Conservation (phyloP, 768 basidiomycete species). For the Lanmaoa rubissima region DNA sequence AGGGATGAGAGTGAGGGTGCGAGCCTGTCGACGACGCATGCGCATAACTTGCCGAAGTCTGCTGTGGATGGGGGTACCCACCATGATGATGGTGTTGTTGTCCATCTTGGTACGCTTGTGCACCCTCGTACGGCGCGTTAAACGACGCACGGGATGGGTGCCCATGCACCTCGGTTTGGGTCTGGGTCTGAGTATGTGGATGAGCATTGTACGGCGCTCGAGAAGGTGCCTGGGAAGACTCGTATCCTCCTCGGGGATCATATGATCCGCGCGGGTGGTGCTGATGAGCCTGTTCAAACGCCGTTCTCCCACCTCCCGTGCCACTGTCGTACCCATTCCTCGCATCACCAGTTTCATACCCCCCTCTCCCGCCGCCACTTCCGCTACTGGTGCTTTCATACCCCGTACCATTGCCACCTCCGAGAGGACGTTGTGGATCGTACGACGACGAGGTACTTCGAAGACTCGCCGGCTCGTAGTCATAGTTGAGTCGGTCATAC, state of each 20-base stretch:
- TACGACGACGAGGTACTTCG: slow-evolving; percentile 18
- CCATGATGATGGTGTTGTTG: slow-evolving; percentile 23
- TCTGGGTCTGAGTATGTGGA: slow-evolving; percentile 15
- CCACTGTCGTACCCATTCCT: slow-evolving; percentile 25
- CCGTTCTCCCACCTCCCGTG: slow-evolving; percentile 9
- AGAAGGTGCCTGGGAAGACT: slow-evolving; percentile 20
- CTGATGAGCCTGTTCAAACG: slow-evolving; percentile 29
- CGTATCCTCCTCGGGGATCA: slow-evolving; percentile 26
- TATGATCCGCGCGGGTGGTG: slow-evolving; percentile 29
- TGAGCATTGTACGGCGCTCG: slow-evolving; percentile 21
- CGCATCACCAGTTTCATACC: slow-evolving; percentile 18
- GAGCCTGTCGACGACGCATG: slow-evolving; percentile 21
- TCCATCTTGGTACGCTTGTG: slow-evolving; percentile 28
- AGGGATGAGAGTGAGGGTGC: slow-evolving; percentile 22
- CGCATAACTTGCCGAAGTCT: slow-evolving; percentile 16
- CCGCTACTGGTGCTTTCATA: slow-evolving; percentile 18
- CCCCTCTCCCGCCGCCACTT: slow-evolving; percentile 15
- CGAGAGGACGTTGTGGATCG: slow-evolving; percentile 21
- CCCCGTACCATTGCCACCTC: slow-evolving; percentile 1
- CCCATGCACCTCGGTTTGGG: slow-evolving; percentile 20
- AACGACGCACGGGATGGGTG: slow-evolving; percentile 21
- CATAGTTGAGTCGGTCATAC: slow-evolving; percentile 25
- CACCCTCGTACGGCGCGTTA: slow-evolving; percentile 24
- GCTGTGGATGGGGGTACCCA: slow-evolving; percentile 22
- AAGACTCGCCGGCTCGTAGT: slow-evolving; percentile 16